Evolutionary conservation across 208 protist species (phyloP).

Genomic region (Trichomonas gallinae): DNA sequence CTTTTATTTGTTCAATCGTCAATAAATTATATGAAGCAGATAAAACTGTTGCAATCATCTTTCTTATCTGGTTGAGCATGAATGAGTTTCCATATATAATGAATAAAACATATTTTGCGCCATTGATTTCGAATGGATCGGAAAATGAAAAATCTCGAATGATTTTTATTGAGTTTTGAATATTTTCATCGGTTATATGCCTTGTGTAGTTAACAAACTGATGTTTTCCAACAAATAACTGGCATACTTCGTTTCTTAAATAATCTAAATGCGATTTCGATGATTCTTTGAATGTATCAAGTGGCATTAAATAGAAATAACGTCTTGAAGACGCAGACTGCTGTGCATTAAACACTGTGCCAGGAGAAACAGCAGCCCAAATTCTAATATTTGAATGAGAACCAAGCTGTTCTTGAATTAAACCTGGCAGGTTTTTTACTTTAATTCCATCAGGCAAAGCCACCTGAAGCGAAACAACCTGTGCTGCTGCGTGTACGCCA

Average conservation of each 20-base stretch:
- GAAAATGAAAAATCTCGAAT: not conserved
- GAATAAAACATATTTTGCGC: not conserved
- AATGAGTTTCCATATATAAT: not conserved
- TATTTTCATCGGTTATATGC: not conserved
- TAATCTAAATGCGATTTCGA: not conserved
- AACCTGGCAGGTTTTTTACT: not conserved
- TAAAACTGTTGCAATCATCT: constrained; percentile 2
- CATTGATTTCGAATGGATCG: not conserved
- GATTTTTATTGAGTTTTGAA: not conserved
- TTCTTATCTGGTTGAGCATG: not conserved
- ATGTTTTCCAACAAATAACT: not conserved
- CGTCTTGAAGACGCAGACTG: not conserved
- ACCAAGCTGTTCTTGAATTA: not conserved
- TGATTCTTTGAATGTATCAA: not conserved
- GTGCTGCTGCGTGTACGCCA: not conserved
- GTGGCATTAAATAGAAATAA: not conserved
- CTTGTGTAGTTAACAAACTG: not conserved
- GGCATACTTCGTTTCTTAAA: not conserved
- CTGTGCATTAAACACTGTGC: not conserved
- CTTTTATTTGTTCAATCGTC: not conserved
- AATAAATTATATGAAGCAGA: not conserved
- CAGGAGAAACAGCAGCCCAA: not conserved
- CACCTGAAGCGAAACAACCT: not conserved
- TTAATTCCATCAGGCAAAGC: not conserved
- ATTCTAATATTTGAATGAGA: not conserved